Evolutionary conservation across 1,139 yeast species (phyloP).

Genomic region (Torulaspora pretoriensis): DNA sequence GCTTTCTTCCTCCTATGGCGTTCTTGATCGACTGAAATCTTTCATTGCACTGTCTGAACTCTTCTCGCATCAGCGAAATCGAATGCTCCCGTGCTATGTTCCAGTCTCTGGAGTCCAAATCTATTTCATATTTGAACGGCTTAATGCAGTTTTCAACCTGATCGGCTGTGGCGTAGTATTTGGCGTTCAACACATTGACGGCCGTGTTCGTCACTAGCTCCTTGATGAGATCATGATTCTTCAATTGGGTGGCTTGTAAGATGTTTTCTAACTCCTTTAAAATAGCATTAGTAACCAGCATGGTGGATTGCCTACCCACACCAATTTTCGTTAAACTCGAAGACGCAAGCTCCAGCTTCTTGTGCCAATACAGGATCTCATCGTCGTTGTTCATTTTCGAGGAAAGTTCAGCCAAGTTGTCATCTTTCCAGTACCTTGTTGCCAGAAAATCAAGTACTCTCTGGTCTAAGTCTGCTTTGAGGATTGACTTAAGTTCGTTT

Average conservation of each 20-base stretch:
- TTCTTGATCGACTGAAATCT: slow-evolving; percentile 60
- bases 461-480: slow-evolving; percentile 85
- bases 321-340: slow-evolving; percentile 87
- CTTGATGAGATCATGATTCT: slow-evolving; percentile 80
- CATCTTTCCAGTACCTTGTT: slow-evolving; percentile 83
- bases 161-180: slow-evolving; percentile 90
- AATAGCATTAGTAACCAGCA: slow-evolving; percentile 74
- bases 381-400: slow-evolving; percentile 40
- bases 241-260: slow-evolving; percentile 57
- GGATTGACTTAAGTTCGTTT: slow-evolving; percentile 69
- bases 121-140: slow-evolving; percentile 95
- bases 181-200: slow-evolving; percentile 64
- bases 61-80: slow-evolving; percentile 69
- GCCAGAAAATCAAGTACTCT: slow-evolving; percentile 81
- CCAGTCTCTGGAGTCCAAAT: slow-evolving; percentile 96
- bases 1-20: slow-evolving; percentile 75
- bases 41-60: slow-evolving; percentile 73
- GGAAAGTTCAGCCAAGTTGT: slow-evolving; percentile 30
- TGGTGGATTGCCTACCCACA: slow-evolving; percentile 84
- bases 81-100: slow-evolving; percentile 74
- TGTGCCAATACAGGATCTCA: slow-evolving; percentile 82
- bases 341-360: slow-evolving; percentile 78
- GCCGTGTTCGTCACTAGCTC: slow-evolving; percentile 84
- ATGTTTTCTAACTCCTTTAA: slow-evolving; percentile 72
- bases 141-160: slow-evolving; percentile 98